Conservation (phyloP, 768 basidiomycete genomes). For the Auricularia sp. region DNA sequence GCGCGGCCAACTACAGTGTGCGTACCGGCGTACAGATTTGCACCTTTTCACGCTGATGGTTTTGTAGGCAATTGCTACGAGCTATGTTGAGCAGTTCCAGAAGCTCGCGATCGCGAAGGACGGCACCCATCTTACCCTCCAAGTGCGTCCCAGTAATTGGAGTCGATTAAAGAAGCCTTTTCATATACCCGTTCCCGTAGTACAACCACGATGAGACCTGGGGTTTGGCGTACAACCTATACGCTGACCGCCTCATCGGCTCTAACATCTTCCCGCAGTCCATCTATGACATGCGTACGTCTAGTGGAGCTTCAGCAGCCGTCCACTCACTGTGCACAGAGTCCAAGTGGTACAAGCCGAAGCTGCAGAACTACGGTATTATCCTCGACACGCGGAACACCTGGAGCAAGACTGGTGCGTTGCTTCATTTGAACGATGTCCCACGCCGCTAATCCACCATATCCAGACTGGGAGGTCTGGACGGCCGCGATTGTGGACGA, state of each 20-base stretch:
- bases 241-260: conserved; percentile 46
- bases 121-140: conserved; percentile 39
- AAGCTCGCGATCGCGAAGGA: conserved; percentile 41
- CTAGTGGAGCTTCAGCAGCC: neutral
- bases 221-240: conserved; percentile 56
- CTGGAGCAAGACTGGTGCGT: conserved; percentile 45
- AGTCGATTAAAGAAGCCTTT: neutral
- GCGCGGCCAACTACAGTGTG: conserved; percentile 14
- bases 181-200: conserved; percentile 17
- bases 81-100: conserved; percentile 47
- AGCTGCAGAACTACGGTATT: conserved; percentile 33
- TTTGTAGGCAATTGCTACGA: conserved; percentile 40
- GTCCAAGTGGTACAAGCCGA: conserved; percentile 40
- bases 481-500: conserved; percentile 45
- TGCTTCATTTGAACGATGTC: neutral
- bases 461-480: conserved; percentile 49
- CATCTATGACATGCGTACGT: conserved; percentile 39
- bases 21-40: neutral
- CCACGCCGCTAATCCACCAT: too few species aligned
- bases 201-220: conserved; percentile 33
- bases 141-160: conserved; percentile 23
- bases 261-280: conserved; percentile 42
- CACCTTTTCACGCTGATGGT: neutral
- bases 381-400: conserved; percentile 44
- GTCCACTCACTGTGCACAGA: conserved; percentile 20